Evolutionary conservation across 2,329 filamentous ascomycete genomes (phyloP), one percentile per base, ranked within the genome.

Genomic region (Pseudovirgaria hyperparasitica): DNA sequence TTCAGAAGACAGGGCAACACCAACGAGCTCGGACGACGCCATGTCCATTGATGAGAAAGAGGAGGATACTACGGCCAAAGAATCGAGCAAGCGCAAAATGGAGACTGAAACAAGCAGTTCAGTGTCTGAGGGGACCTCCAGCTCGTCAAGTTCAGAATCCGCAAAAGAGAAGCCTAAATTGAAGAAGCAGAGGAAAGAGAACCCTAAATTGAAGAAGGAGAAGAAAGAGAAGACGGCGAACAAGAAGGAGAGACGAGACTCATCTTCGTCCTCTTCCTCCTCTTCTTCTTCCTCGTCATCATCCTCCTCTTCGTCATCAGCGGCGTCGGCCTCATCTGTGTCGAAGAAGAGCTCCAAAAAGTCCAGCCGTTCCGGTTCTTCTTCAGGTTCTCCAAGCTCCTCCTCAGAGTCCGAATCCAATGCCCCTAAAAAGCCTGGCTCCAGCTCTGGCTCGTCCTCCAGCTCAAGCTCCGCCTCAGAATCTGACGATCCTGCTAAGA

Each of bases 391-490:
- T 29, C 19, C 12, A 34, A 11, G 25, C 28, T 39, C 29, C 29
- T 32, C 34, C 36, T 36, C 29, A 23, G 32, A 36, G 16, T 45
- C 46, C 13, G 34, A 33, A 26, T 42, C 33, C 9, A 30, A n/a
- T n/a, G n/a, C n/a, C n/a, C n/a, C n/a, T n/a, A n/a, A n/a, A n/a
- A n/a, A n/a, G n/a, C n/a, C n/a, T n/a, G n/a, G 31, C 25, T 39
- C 40, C 3, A 41, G 35, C 32, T 48, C 43, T 8, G 35, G 41
- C 12, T 49, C 34, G 18, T 19, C 27, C 26, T 40, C 40, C 4
- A 32, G 32, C 13, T 43, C 42, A 9, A 33, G 33, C 20, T 40
- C 44, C 6, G 42, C 43, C 16, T 67, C 67, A 26, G 59, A 63
- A 19, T 48, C 59, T 29, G 46, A 47, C 10, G 41, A 41, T 17